Conservation (phyloP, 192 early-diverging fungal genomes). For the Coemansia sp. region DNA sequence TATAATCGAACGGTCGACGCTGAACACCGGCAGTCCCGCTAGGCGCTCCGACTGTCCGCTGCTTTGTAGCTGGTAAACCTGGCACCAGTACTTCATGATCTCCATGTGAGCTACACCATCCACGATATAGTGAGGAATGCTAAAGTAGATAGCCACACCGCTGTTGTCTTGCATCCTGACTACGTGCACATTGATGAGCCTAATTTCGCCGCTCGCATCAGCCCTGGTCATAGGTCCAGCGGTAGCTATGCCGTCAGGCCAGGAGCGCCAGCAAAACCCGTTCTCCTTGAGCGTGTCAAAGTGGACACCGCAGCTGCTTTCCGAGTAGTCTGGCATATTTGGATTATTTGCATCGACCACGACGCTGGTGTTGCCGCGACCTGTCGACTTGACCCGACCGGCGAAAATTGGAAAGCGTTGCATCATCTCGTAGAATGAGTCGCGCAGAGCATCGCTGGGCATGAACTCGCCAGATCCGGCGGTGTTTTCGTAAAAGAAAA, state of each 20-base stretch:
- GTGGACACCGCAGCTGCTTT: conserved; percentile 22
- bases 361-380: conserved; percentile 26
- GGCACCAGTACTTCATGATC: conserved; percentile 35
- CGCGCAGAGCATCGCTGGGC: conserved; percentile 14
- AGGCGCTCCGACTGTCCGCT: conserved; percentile 8
- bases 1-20: conserved; percentile 16
- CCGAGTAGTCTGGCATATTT: conserved; percentile 41
- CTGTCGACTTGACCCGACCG: conserved; percentile 15
- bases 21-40: conserved; percentile 10
- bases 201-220: conserved; percentile 24
- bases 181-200: conserved; percentile 47
- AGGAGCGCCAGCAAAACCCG: conserved; percentile 33
- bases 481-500: conserved; percentile 44
- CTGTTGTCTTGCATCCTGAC: conserved; percentile 34
- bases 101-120: conserved; percentile 40
- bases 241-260: conserved; percentile 39
- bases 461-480: conserved; percentile 21
- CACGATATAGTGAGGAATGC: conserved; percentile 40
- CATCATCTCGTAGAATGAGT: conserved; percentile 37
- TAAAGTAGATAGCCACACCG: conserved; percentile 42
- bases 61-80: conserved; percentile 23
- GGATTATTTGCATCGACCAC: conserved; percentile 32
- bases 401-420: conserved; percentile 26
- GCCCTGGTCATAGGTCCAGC: conserved; percentile 31
- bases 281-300: conserved; percentile 26